Percentiles rank a stretch among this genome's conserved stretches.
Conservation (phyloP, 2,329 filamentous ascomycete genomes). For the Xenosphaeropsis pyriputrescens region DNA sequence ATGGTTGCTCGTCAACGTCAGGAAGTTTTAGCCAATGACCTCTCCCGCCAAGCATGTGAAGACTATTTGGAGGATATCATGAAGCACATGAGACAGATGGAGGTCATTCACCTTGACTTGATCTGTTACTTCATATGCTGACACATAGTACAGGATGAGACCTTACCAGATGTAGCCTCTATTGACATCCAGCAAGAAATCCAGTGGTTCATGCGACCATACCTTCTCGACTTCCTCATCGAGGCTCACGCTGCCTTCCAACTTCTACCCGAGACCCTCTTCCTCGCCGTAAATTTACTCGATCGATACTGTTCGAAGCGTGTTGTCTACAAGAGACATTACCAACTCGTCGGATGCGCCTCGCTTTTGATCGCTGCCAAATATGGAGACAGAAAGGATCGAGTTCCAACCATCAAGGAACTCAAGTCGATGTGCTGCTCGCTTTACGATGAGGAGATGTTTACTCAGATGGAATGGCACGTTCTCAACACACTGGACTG, state of each 20-base stretch:
- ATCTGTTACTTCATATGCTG: constrained; percentile 8
- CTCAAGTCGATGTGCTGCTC: constrained; percentile 99
- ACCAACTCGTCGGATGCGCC: constrained; percentile 93
- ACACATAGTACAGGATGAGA: constrained; percentile 47
- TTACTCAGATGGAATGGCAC: constrained; percentile 99
- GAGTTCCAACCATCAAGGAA: constrained; percentile 93
- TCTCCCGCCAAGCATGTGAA: constrained; percentile 71
- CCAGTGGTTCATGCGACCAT: constrained; percentile 98
- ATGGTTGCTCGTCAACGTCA: constrained; percentile 71
- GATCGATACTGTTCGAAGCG: constrained; percentile 96
- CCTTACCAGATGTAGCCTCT: constrained; percentile 86
- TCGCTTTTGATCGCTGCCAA: constrained; percentile 94
- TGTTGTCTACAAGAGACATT: constrained; percentile 98
- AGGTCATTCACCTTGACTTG: constrained; percentile 30
- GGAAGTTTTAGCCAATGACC: constrained; percentile 75
- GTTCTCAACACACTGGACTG: constrained; percentile 94
- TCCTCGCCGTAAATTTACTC: constrained; percentile 89
- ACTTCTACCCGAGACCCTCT: constrained; percentile 85
- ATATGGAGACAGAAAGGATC: constrained; percentile 97
- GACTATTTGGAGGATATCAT: constrained; percentile 70
- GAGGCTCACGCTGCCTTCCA: constrained; percentile 94
- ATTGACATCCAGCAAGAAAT: constrained; percentile 99
- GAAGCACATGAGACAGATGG: constrained; percentile 90
- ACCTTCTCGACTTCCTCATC: constrained; percentile 93
- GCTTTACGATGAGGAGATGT: constrained; percentile 98